Evolutionary conservation across 306 rosid species (phyloP).

Genomic region (Arachis stenosperma): DNA sequence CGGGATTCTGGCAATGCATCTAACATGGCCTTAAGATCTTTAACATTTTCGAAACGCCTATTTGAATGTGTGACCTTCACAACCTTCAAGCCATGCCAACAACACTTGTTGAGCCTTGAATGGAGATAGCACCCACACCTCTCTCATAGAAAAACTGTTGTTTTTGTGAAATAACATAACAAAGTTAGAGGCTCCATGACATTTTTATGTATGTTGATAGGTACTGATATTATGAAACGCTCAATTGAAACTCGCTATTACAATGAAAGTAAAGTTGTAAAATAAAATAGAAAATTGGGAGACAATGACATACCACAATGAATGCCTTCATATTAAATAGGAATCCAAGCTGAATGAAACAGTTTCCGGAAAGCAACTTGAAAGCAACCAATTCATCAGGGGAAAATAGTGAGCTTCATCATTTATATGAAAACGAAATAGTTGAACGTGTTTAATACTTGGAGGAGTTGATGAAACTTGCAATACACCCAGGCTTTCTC

Average conservation of each 20-base stretch:
- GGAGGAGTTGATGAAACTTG: slow-evolving; percentile 21
- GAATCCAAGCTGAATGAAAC: not conserved
- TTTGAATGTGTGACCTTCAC: slow-evolving; percentile 15
- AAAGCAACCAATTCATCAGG: slow-evolving; percentile 24
- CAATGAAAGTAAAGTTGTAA: not conserved
- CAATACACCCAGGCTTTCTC: not conserved
- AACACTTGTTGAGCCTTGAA: slow-evolving; percentile 9
- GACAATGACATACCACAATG: slow-evolving; percentile 31
- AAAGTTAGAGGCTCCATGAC: not conserved
- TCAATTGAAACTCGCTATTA: too few relatives aligned
- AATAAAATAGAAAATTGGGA: not conserved
- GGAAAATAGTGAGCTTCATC: not conserved
- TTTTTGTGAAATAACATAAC: not conserved
- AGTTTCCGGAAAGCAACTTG: slow-evolving; percentile 18
- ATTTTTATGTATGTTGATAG: not conserved
- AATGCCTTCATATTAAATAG: not conserved
- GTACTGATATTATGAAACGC: not conserved
- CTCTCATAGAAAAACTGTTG: slow-evolving; percentile 26
- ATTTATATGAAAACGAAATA: not conserved
- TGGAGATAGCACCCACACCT: slow-evolving; percentile 11
- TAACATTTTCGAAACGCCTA: not conserved
- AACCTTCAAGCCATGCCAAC: slow-evolving; percentile 43
- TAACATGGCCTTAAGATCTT: slow-evolving; percentile 24
- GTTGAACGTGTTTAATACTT: slow-evolving; percentile 27
- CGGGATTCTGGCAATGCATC: not conserved